Evolutionary conservation across 176 grass and related monocot genomes (phyloP).

Genomic region (Triticum dicoccoides): DNA sequence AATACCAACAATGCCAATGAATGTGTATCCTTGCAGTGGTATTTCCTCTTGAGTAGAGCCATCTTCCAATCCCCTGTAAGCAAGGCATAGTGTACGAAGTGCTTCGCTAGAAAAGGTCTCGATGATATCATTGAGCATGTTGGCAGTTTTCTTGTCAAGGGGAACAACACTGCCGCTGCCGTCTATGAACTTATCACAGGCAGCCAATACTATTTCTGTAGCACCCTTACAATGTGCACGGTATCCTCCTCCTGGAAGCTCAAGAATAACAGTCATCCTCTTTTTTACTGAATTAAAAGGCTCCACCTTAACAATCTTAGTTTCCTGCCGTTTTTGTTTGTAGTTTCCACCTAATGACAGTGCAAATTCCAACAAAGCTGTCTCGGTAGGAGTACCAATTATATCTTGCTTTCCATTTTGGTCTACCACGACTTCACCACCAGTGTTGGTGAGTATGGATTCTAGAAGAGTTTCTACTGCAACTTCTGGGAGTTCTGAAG

Average conservation of each 20-base stretch:
- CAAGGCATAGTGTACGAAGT: conserved; percentile 64
- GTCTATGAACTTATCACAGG: conserved; percentile 57
- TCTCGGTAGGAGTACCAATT: conserved; percentile 62
- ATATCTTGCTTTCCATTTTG: conserved; percentile 50
- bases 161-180: conserved; percentile 34
- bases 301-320: conserved; percentile 51
- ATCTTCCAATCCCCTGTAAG: conserved; percentile 47
- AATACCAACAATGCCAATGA: conserved; percentile 70
- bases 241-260: conserved; percentile 46
- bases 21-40: conserved; percentile 49
- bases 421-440: conserved; percentile 54
- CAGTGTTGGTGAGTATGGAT: conserved; percentile 65
- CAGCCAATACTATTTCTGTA: conserved; percentile 64
- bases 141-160: conserved; percentile 36
- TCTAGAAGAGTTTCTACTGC: conserved; percentile 52
- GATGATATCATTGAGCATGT: conserved; percentile 36
- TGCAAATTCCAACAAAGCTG: conserved; percentile 62
- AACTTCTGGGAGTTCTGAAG: conserved; percentile 40
- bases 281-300: conserved; percentile 82
- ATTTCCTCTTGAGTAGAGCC: conserved; percentile 39
- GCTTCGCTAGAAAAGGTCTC: conserved; percentile 64
- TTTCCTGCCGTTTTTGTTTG: conserved; percentile 26
- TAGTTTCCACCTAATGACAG: conserved; percentile 44
- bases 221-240: conserved; percentile 67
- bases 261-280: conserved; percentile 53